These are phyloP conservation scores for Anisodus tanguticus DNA, from an alignment of 257 asterid genomes.

Conservation along the genomic window DNA sequence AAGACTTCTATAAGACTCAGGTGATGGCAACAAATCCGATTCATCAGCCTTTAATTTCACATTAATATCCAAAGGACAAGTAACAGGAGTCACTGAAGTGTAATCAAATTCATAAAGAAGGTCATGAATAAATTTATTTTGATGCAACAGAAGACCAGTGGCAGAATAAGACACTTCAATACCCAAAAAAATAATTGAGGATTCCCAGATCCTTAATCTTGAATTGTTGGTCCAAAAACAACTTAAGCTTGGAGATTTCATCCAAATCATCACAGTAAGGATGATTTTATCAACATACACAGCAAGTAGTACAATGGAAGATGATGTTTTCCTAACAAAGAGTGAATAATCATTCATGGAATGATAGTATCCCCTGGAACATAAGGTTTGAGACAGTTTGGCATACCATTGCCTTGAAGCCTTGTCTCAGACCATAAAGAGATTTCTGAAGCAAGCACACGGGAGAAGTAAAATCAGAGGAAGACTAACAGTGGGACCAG, in stretches of 20 bases:
- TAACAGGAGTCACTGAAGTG: too few species aligned
- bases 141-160: background rate
- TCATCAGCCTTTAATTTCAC: too few species aligned
- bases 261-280: background rate
- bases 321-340: too few species aligned
- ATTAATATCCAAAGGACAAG: too few species aligned
- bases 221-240: background rate
- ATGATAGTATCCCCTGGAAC: background rate
- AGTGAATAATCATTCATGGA: background rate
- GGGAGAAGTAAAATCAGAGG: too few species aligned
- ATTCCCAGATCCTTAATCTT: background rate
- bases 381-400: background rate
- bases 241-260: background rate
- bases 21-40: too few species aligned
- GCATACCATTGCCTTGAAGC: background rate
- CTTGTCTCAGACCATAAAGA: background rate
- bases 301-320: too few species aligned
- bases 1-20: too few species aligned
- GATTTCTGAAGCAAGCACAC: background rate
- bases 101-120: too few species aligned
- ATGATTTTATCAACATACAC: too few species aligned
- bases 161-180: background rate
- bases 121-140: too few species aligned
- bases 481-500: too few species aligned
- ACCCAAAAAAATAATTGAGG: background rate